These are phyloP conservation scores for Thalia dealbata DNA, from an alignment of 176 grass and related monocot species.

Conservation along the genomic window DNA sequence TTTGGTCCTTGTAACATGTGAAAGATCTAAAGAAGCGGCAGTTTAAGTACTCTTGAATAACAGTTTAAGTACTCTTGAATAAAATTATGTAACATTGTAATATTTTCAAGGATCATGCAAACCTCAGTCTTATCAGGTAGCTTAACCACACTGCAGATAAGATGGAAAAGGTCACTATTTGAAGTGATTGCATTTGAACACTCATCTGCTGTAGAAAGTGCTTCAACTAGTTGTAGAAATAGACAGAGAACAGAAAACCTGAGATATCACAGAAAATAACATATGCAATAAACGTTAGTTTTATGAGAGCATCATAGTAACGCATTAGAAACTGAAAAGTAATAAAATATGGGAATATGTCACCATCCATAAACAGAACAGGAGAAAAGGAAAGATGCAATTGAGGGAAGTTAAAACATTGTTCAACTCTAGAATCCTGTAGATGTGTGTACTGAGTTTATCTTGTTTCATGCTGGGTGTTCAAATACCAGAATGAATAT, in stretches of 20 bases:
- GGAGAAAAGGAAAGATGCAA: neutral
- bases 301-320: neutral
- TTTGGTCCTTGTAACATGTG: neutral
- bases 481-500: neutral
- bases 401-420: neutral
- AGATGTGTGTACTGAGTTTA: neutral
- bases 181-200: slow-evolving; percentile 48
- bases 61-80: neutral
- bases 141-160: slow-evolving; percentile 53
- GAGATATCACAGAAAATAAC: slow-evolving; percentile 29
- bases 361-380: neutral
- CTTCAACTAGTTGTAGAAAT: slow-evolving; percentile 66
- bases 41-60: neutral
- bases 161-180: slow-evolving; percentile 49
- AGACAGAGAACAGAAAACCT: slow-evolving; percentile 47
- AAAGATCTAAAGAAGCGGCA: neutral
- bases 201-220: slow-evolving; percentile 53
- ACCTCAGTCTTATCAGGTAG: slow-evolving; percentile 92
- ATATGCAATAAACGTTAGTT: neutral
- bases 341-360: no score
- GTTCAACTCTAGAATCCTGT: neutral
- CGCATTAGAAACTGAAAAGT: neutral
- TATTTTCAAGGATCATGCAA: slow-evolving; percentile 15
- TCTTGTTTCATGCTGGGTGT: neutral
- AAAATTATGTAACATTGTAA: slow-evolving; percentile 18